Evolutionary conservation across 345 rosid species (phyloP), one percentile per base, ranked within the genome.

Genomic region (Schrenkiella parvula): DNA sequence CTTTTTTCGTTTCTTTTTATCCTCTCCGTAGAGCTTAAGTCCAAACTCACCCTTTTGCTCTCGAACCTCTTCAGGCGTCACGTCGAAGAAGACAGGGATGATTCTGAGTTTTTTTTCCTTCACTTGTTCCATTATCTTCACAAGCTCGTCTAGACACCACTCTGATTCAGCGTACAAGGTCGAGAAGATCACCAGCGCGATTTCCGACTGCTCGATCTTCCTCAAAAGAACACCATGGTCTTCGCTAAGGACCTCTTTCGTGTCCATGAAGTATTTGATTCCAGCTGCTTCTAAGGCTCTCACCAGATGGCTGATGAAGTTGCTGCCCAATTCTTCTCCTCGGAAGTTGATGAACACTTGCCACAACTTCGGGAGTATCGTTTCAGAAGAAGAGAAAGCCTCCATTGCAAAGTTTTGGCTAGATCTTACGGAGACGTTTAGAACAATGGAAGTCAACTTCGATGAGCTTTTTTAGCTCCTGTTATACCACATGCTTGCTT

Each of bases 341-440:
- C 69, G 44, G 32, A 64, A 64, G n/a, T 32, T 64, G 69, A 64
- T 48, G 41, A 64, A 64, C 21, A 64, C 69, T 58, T 37, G 62
- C 41, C 41, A 55, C 10, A 14, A 55, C 23, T 34, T 13, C 2
- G 44, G 17, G 35, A 32, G 10, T 7, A n/a, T n/a, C n/a, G 10
- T 32, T 8, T 32, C 35, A 1, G 44, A 4, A 12, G 42, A 38
- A 15, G 42, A 38, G 42, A 12, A 39, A 14, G 5, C 44, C 14
- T n/a, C 44, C 44, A 39, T 39, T 39, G 44, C 17, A 39, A 39
- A 13, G 17, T 39, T 14, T 13, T 39, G 3, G 44, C 17, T 39
- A 1, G 44, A 14, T 14, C 10, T 9, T 6, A 7, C 0, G 35
- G 34, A 31, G 34, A 31, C 6, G 43, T 13, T 39, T 2, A 6